phyloP scores from a whole-genome alignment of 2,329 filamentous ascomycete genomes.

The Ophiocordyceps australis region DNA sequence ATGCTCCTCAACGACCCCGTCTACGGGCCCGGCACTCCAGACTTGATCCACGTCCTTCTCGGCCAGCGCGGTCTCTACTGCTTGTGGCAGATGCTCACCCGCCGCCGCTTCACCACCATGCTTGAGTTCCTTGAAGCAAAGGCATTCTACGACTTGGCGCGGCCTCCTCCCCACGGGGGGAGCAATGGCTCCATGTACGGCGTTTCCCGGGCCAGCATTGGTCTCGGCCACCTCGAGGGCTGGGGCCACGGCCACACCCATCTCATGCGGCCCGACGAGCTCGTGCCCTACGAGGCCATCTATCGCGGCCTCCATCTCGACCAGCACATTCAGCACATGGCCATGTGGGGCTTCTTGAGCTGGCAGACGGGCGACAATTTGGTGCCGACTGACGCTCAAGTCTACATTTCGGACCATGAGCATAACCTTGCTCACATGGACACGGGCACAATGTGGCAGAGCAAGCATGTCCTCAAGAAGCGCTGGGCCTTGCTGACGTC shows the following conservation, averaged over 20 bases:
- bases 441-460: constrained; percentile 20
- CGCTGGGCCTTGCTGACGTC: constrained; percentile 18
- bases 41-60: constrained; percentile 37
- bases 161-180: constrained; percentile 13
- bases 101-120: constrained; percentile 27
- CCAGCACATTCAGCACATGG: constrained; percentile 33
- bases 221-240: constrained; percentile 32
- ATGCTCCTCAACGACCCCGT: constrained; percentile 50
- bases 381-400: constrained; percentile 28
- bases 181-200: constrained; percentile 22
- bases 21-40: constrained; percentile 27
- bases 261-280: constrained; percentile 37
- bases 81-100: constrained; percentile 42
- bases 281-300: constrained; percentile 36
- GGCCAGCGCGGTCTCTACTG: constrained; percentile 35
- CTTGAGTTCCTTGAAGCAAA: constrained; percentile 37
- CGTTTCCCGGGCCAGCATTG: constrained; percentile 32
- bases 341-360: constrained; percentile 44
- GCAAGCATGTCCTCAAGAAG: constrained; percentile 24
- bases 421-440: constrained; percentile 12
- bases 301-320: constrained; percentile 34
- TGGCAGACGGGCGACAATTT: constrained; percentile 29
- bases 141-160: constrained; percentile 34
- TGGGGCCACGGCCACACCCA: constrained; percentile 29
- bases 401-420: constrained; percentile 31